A percentile compares a stretch with the other conserved stretches of the same genome.
Conservation (phyloP, 2,329 filamentous ascomycete genomes). For the Colletotrichum tanaceti region DNA sequence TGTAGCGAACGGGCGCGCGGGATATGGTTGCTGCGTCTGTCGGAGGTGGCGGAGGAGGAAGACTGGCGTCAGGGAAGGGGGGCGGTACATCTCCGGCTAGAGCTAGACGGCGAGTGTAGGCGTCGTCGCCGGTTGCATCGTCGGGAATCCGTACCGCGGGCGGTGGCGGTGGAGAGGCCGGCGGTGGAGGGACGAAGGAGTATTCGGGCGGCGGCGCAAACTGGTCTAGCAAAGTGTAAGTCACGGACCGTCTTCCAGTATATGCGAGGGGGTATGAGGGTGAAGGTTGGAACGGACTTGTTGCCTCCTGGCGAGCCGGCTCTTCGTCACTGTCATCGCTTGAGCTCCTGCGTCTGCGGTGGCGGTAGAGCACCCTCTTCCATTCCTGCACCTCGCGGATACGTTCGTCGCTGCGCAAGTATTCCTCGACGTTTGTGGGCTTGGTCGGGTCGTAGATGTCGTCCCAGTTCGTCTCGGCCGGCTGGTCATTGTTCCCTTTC, state of each 20-base stretch:
- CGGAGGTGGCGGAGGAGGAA: conserved; percentile 52
- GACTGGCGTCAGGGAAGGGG: conserved; percentile 44
- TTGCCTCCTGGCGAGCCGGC: conserved; percentile 45
- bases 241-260: conserved; percentile 1
- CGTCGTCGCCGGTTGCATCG: conserved; percentile 76
- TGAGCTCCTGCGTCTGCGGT: conserved; percentile 65
- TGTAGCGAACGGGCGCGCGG: conserved; percentile 81
- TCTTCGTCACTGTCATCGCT: conserved; percentile 57
- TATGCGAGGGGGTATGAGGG: conserved; percentile 34
- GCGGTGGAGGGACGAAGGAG: conserved; percentile 67
- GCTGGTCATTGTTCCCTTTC: conserved; percentile 67
- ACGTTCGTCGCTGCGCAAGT: conserved; percentile 85
- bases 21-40: conserved; percentile 73
- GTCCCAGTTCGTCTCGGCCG: conserved; percentile 82
- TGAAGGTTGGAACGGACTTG: conserved; percentile 39
- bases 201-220: conserved; percentile 71
- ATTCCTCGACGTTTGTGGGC: conserved; percentile 87
- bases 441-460: conserved; percentile 88
- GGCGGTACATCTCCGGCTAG: conserved; percentile 58
- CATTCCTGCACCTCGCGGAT: conserved; percentile 84
- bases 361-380: conserved; percentile 83
- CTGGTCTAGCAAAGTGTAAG: conserved; percentile 57
- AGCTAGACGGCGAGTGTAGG: conserved; percentile 71
- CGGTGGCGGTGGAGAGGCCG: conserved; percentile 56
- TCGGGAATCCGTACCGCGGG: conserved; percentile 61